These are phyloP conservation scores for Fusarium setosum DNA, from an alignment of 2,329 filamentous ascomycete species.

Conservation along the genomic window DNA sequence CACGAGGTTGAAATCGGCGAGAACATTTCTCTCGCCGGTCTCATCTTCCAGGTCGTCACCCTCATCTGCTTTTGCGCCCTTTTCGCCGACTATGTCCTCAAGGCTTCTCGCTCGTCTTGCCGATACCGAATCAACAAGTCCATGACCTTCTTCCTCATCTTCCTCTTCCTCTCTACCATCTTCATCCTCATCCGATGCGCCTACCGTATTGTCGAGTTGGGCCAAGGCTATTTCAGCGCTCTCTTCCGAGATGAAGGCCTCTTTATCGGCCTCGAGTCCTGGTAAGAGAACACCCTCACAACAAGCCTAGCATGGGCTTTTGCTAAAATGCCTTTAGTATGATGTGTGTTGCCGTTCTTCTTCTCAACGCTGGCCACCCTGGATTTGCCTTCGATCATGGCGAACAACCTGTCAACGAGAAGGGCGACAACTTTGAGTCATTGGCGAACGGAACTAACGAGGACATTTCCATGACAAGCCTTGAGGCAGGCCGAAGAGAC, in stretches of 20 bases:
- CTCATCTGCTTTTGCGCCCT: slow-evolving; percentile 57
- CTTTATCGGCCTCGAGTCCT: slow-evolving; percentile 41
- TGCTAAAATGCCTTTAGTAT: slow-evolving; percentile 28
- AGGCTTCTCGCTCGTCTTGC: slow-evolving; percentile 40
- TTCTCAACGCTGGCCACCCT: slow-evolving; percentile 38
- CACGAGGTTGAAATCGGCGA: slow-evolving; percentile 51
- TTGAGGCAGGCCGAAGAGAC: background rate
- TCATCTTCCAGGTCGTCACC: slow-evolving; percentile 62
- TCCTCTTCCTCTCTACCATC: slow-evolving; percentile 62
- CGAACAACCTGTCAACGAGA: slow-evolving; percentile 1
- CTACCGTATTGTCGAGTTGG: slow-evolving; percentile 69
- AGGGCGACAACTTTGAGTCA: slow-evolving; percentile 2
- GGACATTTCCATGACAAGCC: slow-evolving; percentile 4
- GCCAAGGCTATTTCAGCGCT: slow-evolving; percentile 60
- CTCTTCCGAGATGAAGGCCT: slow-evolving; percentile 40
- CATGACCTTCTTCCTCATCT: slow-evolving; percentile 61
- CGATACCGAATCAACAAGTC: slow-evolving; percentile 45
- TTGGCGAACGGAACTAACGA: slow-evolving; percentile 7
- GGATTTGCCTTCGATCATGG: slow-evolving; percentile 25
- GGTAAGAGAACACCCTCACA: slow-evolving; percentile 16
- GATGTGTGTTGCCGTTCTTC: slow-evolving; percentile 37
- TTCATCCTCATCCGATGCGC: slow-evolving; percentile 67
- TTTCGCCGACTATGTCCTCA: slow-evolving; percentile 55
- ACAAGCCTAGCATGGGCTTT: background rate
- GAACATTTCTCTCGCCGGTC: slow-evolving; percentile 61